A percentile compares a stretch with the other conserved stretches of the same genome.
phyloP scores from a whole-genome alignment of 2,329 filamentous ascomycete species.

The Colletotrichum brevisporum region DNA sequence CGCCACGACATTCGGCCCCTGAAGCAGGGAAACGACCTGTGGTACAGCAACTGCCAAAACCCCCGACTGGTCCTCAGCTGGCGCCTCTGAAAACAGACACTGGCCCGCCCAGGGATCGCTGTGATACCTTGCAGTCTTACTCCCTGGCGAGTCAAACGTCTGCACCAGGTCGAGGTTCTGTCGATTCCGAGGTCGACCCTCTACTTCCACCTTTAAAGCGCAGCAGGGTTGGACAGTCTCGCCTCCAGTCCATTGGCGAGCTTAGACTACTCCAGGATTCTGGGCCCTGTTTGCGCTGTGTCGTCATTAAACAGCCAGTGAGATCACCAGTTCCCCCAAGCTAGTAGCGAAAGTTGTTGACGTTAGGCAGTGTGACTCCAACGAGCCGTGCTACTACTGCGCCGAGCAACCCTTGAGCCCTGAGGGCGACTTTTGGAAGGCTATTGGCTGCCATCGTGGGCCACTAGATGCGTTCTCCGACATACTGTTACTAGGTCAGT shows the following conservation, averaged over 20 bases:
- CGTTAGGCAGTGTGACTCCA: conserved; percentile 63
- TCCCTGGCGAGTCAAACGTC: conserved; percentile 58
- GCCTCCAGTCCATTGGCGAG: conserved; percentile 71
- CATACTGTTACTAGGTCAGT: conserved; percentile 64
- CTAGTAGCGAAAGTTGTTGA: conserved; percentile 11
- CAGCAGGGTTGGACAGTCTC: conserved; percentile 65
- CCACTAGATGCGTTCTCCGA: conserved; percentile 63
- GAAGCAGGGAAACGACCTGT: conserved; percentile 45
- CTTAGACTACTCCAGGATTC: conserved; percentile 63
- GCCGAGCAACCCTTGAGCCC: conserved; percentile 53
- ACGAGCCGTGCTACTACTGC: conserved; percentile 64
- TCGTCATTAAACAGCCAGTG: conserved; percentile 62
- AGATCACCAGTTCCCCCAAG: conserved; percentile 40
- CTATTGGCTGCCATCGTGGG: conserved; percentile 66
- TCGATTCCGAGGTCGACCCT: conserved; percentile 65
- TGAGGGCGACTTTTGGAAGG: conserved; percentile 62
- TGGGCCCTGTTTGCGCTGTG: conserved; percentile 67
- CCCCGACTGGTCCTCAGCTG: conserved; percentile 50
- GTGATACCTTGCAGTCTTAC: conserved; percentile 57
- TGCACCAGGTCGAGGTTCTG: conserved; percentile 53
- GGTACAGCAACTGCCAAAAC: conserved; percentile 58
- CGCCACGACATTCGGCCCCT: conserved; percentile 51
- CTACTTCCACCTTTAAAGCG: conserved; percentile 69
- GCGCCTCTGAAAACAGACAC: conserved; percentile 51
- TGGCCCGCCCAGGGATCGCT: conserved; percentile 54